Evolutionary conservation across 2,329 filamentous ascomycete species (phyloP).

Genomic region (Madurella fahalii): DNA sequence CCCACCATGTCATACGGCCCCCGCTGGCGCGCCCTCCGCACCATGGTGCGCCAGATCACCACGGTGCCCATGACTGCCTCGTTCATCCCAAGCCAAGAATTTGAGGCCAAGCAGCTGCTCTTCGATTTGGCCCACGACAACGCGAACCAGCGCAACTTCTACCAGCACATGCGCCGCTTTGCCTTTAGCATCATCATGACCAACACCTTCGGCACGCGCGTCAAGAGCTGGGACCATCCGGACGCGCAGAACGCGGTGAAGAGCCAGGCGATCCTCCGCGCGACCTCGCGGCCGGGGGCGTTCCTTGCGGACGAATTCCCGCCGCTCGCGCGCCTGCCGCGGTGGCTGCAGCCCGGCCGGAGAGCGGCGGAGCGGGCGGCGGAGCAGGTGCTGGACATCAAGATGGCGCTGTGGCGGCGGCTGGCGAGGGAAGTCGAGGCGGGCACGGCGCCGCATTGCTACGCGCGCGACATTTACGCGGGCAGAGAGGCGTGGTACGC

Average conservation of each 20-base stretch:
- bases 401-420: conserved; percentile 26
- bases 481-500: conserved; percentile 21
- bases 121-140: conserved; percentile 37
- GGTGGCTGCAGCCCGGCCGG: conserved; percentile 26
- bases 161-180: conserved; percentile 30
- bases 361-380: conserved; percentile 16
- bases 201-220: conserved; percentile 26
- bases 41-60: conserved; percentile 36
- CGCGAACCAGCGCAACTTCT: conserved; percentile 28
- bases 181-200: conserved; percentile 31
- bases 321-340: conserved; percentile 22
- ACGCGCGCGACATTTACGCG: conserved; percentile 23
- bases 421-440: conserved; percentile 19
- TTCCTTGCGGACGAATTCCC: conserved; percentile 29
- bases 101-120: conserved; percentile 42
- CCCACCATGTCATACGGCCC: conserved; percentile 39
- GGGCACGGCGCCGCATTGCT: conserved; percentile 24
- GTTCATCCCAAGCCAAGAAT: conserved; percentile 43
- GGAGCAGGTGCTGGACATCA: conserved; percentile 20
- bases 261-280: conserved; percentile 20
- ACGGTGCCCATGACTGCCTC: conserved; percentile 34
- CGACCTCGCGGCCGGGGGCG: conserved; percentile 22
- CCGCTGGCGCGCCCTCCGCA: conserved; percentile 37
- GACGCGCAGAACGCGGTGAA: conserved; percentile 12
- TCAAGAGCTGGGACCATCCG: conserved; percentile 25